Base-by-base conservation (phyloP, 345 rosid species). In the Psidium friedrichsthalianum region DNA sequence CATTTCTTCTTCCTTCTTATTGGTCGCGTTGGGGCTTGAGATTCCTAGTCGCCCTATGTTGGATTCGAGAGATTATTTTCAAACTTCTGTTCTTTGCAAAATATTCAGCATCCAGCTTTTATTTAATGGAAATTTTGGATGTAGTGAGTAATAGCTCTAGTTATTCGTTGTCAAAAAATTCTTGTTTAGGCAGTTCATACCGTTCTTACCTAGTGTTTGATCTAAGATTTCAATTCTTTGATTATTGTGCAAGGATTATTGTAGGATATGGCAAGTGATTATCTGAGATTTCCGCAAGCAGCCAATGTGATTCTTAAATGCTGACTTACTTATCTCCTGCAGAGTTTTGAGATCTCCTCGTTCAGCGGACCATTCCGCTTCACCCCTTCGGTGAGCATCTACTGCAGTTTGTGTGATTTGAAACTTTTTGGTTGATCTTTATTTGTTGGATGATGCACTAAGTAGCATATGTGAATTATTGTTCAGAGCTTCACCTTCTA, bases 401-500 rank as follows among this genome's bases (percentile, higher is more conserved):
- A 36, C 20, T 51, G 82, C 47, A 51, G 64, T 82, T 58, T 54
- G 36, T 80, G 40, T 5, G 59, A 20, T 84, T 82, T 21, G 64
- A 83, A 83, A 36, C 20, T 83, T 27, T 18, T 83, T 24, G 21
- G 51, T 25, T 52, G 55, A n/a, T 12, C 49, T 56, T 15, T 69
- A 32, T 74, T 27, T 86, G 49, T n/a, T 84, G 6, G 4, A 36
- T n/a, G 56, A 55, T 27, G 36, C 27, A 27, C 36, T 36, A 29
- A 29, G 84, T 20, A 76, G 12, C 58, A 64, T 52, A 12, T 32
- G 54, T 80, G 49, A 51, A 59, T 87, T 89, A 80, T 80, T 89
- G 24, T 92, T 92, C 90, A 94, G 96, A 76, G 88, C 87, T 74
- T 88, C 91, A 11, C 92, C 89, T 84, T 92, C 95, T 74, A 88